Evolutionary conservation across 2,329 filamentous ascomycete genomes (phyloP).

Genomic region (Ophiocordyceps camponoti-leonardi): DNA sequence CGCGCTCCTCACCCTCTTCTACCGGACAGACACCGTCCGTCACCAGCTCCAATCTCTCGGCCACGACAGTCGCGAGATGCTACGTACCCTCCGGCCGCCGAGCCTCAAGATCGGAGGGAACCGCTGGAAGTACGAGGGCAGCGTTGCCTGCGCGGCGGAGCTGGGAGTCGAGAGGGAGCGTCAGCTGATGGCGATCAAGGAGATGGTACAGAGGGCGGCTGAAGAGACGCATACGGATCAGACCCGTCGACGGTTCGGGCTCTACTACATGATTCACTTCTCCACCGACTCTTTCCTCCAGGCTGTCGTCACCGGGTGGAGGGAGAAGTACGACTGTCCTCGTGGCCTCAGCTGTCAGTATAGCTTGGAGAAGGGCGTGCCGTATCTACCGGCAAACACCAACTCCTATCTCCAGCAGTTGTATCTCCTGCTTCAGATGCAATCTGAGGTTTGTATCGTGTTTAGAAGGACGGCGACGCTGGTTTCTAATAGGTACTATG

Average conservation of each 20-base stretch:
- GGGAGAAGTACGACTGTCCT: background rate
- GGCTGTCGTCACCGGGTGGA: background rate
- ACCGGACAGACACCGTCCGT: background rate
- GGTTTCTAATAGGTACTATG: background rate
- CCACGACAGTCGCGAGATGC: background rate
- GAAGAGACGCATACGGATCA: background rate
- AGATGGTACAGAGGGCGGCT: background rate
- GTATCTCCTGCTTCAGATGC: background rate
- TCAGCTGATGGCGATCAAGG: background rate
- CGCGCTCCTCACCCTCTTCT: background rate
- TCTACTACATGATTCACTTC: background rate
- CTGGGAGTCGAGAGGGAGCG: background rate
- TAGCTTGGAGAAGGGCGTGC: no score
- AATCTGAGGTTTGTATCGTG: background rate
- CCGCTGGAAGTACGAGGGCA: background rate
- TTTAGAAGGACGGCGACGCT: background rate
- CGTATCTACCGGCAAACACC: background rate
- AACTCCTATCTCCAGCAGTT: background rate
- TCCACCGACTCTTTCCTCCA: background rate
- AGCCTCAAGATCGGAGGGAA: background rate
- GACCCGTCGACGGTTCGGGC: background rate
- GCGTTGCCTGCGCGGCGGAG: background rate
- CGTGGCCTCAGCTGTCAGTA: background rate
- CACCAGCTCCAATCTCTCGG: background rate
- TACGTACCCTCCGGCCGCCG: background rate